phyloP scores from a whole-genome alignment of 1,284 basidiomycete species.

The Boletellus sp. region DNA sequence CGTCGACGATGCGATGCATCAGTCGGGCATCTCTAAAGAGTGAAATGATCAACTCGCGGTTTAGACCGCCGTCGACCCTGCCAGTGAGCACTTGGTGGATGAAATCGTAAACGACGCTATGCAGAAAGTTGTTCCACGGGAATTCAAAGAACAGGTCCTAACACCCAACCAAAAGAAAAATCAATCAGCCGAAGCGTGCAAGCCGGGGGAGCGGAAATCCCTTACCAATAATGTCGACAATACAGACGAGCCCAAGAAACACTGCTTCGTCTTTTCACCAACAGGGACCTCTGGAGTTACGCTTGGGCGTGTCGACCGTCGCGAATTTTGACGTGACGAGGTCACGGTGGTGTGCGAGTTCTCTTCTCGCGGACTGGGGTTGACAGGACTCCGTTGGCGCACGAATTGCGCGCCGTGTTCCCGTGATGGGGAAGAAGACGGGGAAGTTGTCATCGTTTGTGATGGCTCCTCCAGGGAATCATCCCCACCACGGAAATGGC shows the following conservation, averaged over 20 bases:
- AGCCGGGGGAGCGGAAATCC: not conserved
- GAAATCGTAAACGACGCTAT: conserved; percentile 95
- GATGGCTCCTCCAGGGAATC: conserved; percentile 26
- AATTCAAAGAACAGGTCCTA: conserved; percentile 94
- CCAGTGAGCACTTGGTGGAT: conserved; percentile 95
- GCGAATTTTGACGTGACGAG: conserved; percentile 51
- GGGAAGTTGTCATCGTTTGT: conserved; percentile 27
- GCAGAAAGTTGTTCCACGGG: conserved; percentile 97
- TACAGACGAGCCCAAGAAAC: conserved; percentile 71
- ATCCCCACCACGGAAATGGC: conserved; percentile 20
- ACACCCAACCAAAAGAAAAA: not conserved
- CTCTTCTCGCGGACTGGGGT: conserved; percentile 35
- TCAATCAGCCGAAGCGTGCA: not conserved
- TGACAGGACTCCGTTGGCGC: conserved; percentile 18
- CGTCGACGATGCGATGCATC: conserved; percentile 81
- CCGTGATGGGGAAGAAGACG: conserved; percentile 27
- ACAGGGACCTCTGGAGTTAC: conserved; percentile 36
- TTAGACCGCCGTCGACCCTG: conserved; percentile 70
- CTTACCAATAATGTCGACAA: conserved; percentile 73
- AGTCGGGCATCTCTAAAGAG: conserved; percentile 79
- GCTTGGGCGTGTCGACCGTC: conserved; percentile 41
- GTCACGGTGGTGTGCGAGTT: conserved; percentile 37
- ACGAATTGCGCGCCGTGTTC: conserved; percentile 30
- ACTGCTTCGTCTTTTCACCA: conserved; percentile 78
- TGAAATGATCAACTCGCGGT: conserved; percentile 76